These are phyloP conservation scores for Lactarius indigo DNA, from an alignment of 768 basidiomycete species.

Conservation along the genomic window DNA sequence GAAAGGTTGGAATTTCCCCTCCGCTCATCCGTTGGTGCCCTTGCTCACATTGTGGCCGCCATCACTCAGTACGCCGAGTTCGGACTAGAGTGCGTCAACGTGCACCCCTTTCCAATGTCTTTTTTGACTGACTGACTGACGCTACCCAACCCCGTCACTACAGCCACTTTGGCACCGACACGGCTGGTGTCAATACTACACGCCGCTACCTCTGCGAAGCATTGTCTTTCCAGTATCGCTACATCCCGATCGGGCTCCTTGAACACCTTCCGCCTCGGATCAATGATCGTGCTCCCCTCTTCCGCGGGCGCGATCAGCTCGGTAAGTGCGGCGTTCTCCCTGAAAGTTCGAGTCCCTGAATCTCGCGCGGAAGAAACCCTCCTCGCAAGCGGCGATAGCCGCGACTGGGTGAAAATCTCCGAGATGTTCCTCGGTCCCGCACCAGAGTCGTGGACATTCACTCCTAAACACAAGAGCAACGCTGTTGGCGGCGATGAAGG, in stretches of 20 bases:
- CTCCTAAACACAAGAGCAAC: conserved; percentile 95
- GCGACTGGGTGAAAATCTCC: conserved; percentile 89
- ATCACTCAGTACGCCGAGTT: conserved; percentile 71
- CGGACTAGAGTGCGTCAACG: conserved; percentile 60
- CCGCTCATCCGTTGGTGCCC: not conserved
- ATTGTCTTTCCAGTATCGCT: conserved; percentile 94
- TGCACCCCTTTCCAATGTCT: not conserved
- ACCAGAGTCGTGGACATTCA: conserved; percentile 80
- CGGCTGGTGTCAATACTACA: conserved; percentile 84
- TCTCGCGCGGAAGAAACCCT: conserved; percentile 60
- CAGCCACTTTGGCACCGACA: conserved; percentile 84
- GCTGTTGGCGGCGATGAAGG: conserved; percentile 54
- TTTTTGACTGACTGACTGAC: conserved; percentile 4
- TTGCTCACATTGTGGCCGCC: not conserved
- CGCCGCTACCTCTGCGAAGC: conserved; percentile 94
- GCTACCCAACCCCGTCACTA: not conserved
- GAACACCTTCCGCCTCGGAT: conserved; percentile 76
- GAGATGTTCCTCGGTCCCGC: conserved; percentile 93
- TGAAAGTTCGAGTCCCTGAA: conserved; percentile 11
- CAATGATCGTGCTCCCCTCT: conserved; percentile 90
- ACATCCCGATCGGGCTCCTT: conserved; percentile 89
- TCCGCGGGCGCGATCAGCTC: conserved; percentile 82
- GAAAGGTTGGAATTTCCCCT: conserved; percentile 48
- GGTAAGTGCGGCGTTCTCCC: conserved; percentile 45
- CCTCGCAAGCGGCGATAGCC: conserved; percentile 71